phyloP scores from a whole-genome alignment of 169 alveolate species.

The Miamiensis avidus region DNA sequence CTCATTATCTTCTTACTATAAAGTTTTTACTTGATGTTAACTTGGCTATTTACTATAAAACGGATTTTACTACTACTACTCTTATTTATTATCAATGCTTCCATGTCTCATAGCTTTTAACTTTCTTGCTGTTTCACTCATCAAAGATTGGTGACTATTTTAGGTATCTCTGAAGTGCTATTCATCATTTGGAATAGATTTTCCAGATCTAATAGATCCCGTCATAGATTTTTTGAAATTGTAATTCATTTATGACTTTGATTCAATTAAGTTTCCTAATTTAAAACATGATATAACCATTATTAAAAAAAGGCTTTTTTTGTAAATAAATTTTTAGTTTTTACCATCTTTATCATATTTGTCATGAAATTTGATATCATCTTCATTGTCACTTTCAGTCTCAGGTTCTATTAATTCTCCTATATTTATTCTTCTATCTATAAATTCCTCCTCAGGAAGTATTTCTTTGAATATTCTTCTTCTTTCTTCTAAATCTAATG shows the following conservation, averaged over 20 bases:
- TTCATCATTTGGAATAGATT: background rate
- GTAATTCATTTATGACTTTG: background rate
- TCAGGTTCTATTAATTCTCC: slow-evolving; percentile 78
- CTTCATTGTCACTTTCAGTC: slow-evolving; percentile 79
- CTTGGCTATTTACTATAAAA: too few relatives aligned
- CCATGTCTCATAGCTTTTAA: background rate
- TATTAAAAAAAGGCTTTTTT: too few relatives aligned
- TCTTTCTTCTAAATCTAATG: slow-evolving; percentile 77
- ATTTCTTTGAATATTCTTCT: slow-evolving; percentile 65
- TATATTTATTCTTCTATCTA: slow-evolving; percentile 82
- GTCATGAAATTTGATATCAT: slow-evolving; percentile 56
- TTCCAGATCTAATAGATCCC: background rate
- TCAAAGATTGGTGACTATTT: background rate
- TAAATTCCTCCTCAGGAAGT: slow-evolving; percentile 79
- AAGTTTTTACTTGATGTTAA: too few relatives aligned
- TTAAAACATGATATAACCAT: too few relatives aligned
- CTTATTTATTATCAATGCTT: background rate
- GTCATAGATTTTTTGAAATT: background rate
- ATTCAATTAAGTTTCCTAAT: background rate
- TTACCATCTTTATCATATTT: slow-evolving; percentile 54
- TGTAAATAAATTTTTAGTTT: too few relatives aligned
- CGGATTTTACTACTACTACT: too few relatives aligned
- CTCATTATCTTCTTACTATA: too few relatives aligned
- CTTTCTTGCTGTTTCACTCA: background rate
- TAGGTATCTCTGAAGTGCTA: background rate